A percentile compares a stretch with the other conserved stretches of the same genome.
phyloP scores from a whole-genome alignment of 1,139 yeast species.

The Scheffersomyces insectosa region DNA sequence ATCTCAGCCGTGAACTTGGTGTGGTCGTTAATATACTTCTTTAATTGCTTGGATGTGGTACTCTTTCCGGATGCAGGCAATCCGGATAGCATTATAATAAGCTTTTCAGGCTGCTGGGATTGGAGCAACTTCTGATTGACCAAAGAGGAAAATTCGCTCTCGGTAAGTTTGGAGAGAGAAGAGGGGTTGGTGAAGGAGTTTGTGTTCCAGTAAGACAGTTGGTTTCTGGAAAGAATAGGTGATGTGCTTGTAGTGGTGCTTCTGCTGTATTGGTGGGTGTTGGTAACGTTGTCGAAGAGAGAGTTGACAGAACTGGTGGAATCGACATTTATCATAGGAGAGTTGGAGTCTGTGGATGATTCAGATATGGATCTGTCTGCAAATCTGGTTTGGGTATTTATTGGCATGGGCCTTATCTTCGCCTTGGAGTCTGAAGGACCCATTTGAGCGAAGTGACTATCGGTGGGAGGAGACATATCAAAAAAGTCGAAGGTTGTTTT shows the following conservation, averaged over 20 bases:
- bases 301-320: constrained; percentile 31
- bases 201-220: constrained; percentile 7
- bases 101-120: constrained; percentile 12
- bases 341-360: not conserved
- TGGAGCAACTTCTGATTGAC: not conserved
- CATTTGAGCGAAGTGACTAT: constrained; percentile 1
- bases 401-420: no score
- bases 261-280: constrained; percentile 4
- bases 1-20: constrained; percentile 33
- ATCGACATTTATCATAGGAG: constrained; percentile 11
- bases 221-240: constrained; percentile 15
- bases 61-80: constrained; percentile 75
- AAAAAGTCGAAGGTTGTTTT: not conserved
- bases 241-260: constrained; percentile 15
- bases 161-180: not conserved
- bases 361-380: no score
- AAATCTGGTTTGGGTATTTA: no score
- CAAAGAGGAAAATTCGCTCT: not conserved
- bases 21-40: constrained; percentile 34
- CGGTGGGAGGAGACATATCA: constrained; percentile 1
- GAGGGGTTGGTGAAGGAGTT: not conserved
- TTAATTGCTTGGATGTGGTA: constrained; percentile 56
- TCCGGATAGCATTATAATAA: constrained; percentile 56
- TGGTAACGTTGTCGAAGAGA: constrained; percentile 21
- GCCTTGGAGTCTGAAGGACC: not conserved